Base-by-base conservation (phyloP, 2,329 filamentous ascomycete species). In the Aspergillus vadensis region DNA sequence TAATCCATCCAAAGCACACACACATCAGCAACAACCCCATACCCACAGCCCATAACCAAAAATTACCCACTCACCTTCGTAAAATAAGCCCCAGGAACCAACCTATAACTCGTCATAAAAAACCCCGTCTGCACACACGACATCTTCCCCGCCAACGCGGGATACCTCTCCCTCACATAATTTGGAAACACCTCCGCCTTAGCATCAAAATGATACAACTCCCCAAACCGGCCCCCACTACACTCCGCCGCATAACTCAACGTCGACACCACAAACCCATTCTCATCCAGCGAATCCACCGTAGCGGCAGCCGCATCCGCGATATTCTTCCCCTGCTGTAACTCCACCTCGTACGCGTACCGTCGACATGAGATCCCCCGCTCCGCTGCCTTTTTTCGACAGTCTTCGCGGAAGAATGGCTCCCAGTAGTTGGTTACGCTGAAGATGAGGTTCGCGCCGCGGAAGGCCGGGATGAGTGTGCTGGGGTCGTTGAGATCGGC, bases 391-490 rank as follows among this genome's bases (percentile, higher is more conserved):
- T 74, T 73, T 21, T 72, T 67, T 12, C 79, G 77, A 60, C 74
- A 78, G 61, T 81, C 78, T 0, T 78, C 75, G 2, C 78, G 74
- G 67, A 79, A 79, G 66, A 84, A 84, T 2, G 79, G 76, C 57
- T 83, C 81, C 79, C 80, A 85, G 72, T 82, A 86, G 64, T 85
- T 78, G 0, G 83, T 86, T 44, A 84, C 80, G 63, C 76, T 79
- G 74, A 85, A 86, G 62, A 86, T 84, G 61, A 79, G 63, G 55
- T 79, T 79, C 23, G 82, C 82, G 12, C 78, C 82, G 0, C 63
- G 21, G 49, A 74, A 70, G 15, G 72, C 72, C 3, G 54, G 7
- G 5, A 57, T 57, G 0, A 76, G 64, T 3, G 61, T 67, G 1
- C 39, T 5, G 1, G 51, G 8, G 47, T 74, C 66, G 52, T 73